Conservation (phyloP, 441 rosid genomes). For the Brassica hybrid region DNA sequence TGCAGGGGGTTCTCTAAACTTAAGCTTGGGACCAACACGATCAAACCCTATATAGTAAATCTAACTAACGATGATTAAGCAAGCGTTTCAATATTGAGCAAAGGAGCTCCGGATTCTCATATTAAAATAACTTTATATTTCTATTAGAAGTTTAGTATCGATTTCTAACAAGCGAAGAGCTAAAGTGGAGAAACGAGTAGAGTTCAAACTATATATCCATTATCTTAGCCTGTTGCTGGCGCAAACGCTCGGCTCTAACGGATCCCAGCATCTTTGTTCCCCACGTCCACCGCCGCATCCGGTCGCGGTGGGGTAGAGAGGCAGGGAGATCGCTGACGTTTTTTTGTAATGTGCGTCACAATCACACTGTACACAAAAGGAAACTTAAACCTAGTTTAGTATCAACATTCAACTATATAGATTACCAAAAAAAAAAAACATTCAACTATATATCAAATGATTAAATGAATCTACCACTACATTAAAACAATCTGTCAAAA, state of each 20-base stretch:
- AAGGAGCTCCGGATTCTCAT: background rate
- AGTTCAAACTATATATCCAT: no score
- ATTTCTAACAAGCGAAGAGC: slow-evolving; percentile 3
- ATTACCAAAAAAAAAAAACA: no score
- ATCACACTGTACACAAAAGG: background rate
- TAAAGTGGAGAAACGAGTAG: no score
- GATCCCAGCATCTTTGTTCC: slow-evolving; percentile 92
- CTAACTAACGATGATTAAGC: background rate
- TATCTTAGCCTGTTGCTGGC: slow-evolving; percentile 79
- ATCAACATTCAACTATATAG: slow-evolving; percentile 12
- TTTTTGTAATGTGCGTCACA: background rate
- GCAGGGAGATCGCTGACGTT: background rate
- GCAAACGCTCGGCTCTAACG: slow-evolving; percentile 90
- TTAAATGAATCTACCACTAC: background rate
- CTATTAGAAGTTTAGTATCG: background rate
- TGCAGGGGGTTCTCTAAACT: no score
- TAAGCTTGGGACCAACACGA: slow-evolving; percentile 16
- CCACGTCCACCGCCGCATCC: no score
- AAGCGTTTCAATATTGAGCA: background rate
- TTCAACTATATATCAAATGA: no score
- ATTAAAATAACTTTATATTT: background rate
- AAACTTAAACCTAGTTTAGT: background rate
- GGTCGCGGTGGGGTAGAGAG: no score
- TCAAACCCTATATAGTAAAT: background rate
- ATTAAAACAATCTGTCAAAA: background rate